A percentile compares a stretch with the other conserved stretches of the same genome.
phyloP scores from a whole-genome alignment of 1,284 basidiomycete genomes.

The Apiotrichum montevideense region DNA sequence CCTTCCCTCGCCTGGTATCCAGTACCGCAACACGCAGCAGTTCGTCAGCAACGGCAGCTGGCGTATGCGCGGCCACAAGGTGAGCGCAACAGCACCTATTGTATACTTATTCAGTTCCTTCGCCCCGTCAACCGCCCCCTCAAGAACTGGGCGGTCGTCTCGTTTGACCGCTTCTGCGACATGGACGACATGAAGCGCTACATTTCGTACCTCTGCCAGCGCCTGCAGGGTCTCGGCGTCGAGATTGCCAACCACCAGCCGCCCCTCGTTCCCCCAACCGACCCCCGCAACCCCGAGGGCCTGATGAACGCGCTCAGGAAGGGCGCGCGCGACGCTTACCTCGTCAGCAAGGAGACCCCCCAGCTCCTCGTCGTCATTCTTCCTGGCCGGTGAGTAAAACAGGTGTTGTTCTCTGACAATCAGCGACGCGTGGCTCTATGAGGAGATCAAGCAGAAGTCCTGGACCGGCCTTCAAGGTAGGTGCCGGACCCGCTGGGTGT shows the following conservation, averaged over 20 bases:
- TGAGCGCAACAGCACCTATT: constrained; percentile 3
- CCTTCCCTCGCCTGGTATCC: constrained; percentile 36
- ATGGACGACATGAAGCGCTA: constrained; percentile 29
- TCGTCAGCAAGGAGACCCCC: constrained; percentile 30
- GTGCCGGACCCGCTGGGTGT: background rate
- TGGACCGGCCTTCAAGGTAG: constrained; percentile 12
- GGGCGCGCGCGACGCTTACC: constrained; percentile 29
- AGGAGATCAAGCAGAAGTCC: constrained; percentile 45
- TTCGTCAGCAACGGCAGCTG: constrained; percentile 19
- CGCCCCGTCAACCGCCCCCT: constrained; percentile 30
- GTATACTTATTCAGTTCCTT: constrained; percentile 28
- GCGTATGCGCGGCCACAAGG: constrained; percentile 29
- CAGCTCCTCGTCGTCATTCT: constrained; percentile 44
- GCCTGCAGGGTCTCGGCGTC: constrained; percentile 18
- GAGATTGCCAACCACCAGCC: constrained; percentile 29
- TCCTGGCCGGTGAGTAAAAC: constrained; percentile 23
- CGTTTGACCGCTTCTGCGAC: constrained; percentile 33
- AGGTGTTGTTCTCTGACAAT: background rate
- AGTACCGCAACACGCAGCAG: constrained; percentile 22
- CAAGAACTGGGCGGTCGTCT: constrained; percentile 40
- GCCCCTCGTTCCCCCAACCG: constrained; percentile 2
- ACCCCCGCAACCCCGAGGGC: background rate
- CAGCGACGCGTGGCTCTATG: constrained; percentile 44
- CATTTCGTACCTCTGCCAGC: constrained; percentile 19
- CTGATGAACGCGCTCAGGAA: constrained; percentile 18